Percentiles rank a stretch among this genome's conserved stretches.
phyloP scores from a whole-genome alignment of 1,284 basidiomycete genomes.

The Trichosporon inkin region DNA sequence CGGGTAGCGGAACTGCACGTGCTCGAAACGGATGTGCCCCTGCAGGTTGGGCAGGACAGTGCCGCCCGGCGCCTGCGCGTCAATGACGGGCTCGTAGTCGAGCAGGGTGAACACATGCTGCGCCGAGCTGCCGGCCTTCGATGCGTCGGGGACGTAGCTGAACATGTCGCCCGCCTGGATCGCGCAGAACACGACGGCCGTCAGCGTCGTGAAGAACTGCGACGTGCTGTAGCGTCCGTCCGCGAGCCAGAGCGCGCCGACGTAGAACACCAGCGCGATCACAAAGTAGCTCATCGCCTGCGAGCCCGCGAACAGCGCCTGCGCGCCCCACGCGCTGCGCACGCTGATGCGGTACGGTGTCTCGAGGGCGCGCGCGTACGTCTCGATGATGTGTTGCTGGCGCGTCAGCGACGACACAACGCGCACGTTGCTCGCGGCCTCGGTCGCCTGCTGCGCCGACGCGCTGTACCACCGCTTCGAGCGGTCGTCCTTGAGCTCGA shows the following conservation, averaged over 20 bases:
- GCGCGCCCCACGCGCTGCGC: constrained; percentile 65
- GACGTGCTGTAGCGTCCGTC: constrained; percentile 58
- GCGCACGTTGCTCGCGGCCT: constrained; percentile 84
- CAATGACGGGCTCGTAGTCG: constrained; percentile 70
- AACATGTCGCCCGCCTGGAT: constrained; percentile 61
- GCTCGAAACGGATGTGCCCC: constrained; percentile 72
- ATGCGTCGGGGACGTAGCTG: constrained; percentile 87
- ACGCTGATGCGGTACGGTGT: constrained; percentile 64
- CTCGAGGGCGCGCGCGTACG: constrained; percentile 71
- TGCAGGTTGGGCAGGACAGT: constrained; percentile 53
- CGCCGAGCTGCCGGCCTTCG: constrained; percentile 74
- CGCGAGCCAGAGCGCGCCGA: constrained; percentile 53
- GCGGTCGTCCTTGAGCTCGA: constrained; percentile 73
- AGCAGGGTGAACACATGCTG: constrained; percentile 71
- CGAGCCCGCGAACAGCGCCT: constrained; percentile 70
- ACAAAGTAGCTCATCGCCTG: constrained; percentile 77
- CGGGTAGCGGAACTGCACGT: constrained; percentile 90
- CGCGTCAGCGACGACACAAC: constrained; percentile 85
- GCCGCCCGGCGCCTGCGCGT: constrained; percentile 72
- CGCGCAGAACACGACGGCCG: constrained; percentile 53
- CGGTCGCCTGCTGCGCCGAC: constrained; percentile 79
- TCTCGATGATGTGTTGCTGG: constrained; percentile 68
- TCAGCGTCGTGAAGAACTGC: constrained; percentile 78
- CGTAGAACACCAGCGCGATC: constrained; percentile 66
- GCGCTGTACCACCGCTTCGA: constrained; percentile 80